These are phyloP conservation scores for Claviceps sp. DNA, from an alignment of 2,329 filamentous ascomycete species.

Conservation along the genomic window DNA sequence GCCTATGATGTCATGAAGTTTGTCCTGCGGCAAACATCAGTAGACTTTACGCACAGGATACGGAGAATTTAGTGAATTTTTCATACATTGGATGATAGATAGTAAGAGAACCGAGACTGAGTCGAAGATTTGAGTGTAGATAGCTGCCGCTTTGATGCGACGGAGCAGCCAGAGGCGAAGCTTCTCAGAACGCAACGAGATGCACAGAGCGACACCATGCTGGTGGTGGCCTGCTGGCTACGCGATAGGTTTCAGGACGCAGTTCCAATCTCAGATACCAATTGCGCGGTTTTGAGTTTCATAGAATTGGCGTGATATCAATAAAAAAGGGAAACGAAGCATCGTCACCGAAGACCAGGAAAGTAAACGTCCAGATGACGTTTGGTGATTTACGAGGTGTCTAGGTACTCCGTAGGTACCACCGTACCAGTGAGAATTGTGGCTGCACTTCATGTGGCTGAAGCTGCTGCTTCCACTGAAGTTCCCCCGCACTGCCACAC, in stretches of 20 bases:
- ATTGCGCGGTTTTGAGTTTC: neutral
- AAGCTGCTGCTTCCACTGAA: neutral
- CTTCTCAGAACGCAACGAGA: conserved; percentile 10
- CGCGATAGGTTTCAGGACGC: neutral
- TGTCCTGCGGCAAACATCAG: conserved; percentile 4
- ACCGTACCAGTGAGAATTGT: neutral
- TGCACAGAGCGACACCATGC: conserved; percentile 11
- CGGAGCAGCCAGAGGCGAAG: neutral
- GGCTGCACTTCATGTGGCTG: conserved; percentile 6
- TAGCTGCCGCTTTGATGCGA: conserved; percentile 5
- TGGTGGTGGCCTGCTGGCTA: neutral
- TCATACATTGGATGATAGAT: conserved; percentile 7
- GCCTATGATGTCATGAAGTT: conserved; percentile 9
- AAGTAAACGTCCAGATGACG: too few relatives aligned
- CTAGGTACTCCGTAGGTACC: neutral
- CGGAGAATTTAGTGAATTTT: neutral
- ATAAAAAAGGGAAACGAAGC: neutral
- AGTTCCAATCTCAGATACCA: neutral
- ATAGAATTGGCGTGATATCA: neutral
- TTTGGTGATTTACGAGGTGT: too few relatives aligned
- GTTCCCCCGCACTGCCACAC: conserved; percentile 10
- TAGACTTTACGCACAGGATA: neutral
- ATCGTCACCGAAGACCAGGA: neutral
- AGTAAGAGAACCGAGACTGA: conserved; percentile 13
- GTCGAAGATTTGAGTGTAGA: conserved; percentile 6